Evolutionary conservation across 306 rosid genomes (phyloP), one percentile per base, ranked within the genome.

Genomic region (Glycine tomentella): DNA sequence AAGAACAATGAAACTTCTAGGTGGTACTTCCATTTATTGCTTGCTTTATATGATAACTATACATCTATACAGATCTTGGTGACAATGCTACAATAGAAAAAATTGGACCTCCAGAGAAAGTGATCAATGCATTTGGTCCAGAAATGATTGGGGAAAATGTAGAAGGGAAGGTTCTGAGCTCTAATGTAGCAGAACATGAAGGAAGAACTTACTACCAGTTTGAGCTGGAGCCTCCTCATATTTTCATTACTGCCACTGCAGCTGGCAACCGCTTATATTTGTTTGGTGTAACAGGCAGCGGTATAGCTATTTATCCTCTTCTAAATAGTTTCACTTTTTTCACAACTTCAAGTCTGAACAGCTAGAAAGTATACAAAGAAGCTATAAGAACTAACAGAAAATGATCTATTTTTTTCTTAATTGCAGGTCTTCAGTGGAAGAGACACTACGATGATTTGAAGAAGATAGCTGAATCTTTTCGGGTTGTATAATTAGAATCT

Each of bases 351-450:
- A 73, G 14, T 80, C 51, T 65, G 73, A 75, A 56, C 77, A 44
- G 49, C 66, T 76, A 67, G 64, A 25, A 80, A 65, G n/a, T 9
- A 40, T 42, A 52, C 9, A 42, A 3, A 15, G 8, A 74, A 50
- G 0, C 17, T 52, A 36, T 45, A 25, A 33, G 8, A 57, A 10
- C 34, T 67, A 14, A 59, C 16, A 49, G 61, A 79, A 62, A 14
- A 33, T 9, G 72, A 77, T 25, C 11, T 69, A 57, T 40, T 16
- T 62, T 42, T 81, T 1, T 62, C 45, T 62, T 5, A 63, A 72
- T 90, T 88, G 89, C 77, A 95, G 99, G 99, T 36, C 99, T 95
- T 85, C 98, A 95, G 78, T 95, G 99, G 99, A 95, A 95, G 90
- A 90, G 96, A 86, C 89, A 93, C 90, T 93, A 86, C 87, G 70